Base-by-base conservation (phyloP, 2,329 filamentous ascomycete genomes). In the Diplocarpon rosae region DNA sequence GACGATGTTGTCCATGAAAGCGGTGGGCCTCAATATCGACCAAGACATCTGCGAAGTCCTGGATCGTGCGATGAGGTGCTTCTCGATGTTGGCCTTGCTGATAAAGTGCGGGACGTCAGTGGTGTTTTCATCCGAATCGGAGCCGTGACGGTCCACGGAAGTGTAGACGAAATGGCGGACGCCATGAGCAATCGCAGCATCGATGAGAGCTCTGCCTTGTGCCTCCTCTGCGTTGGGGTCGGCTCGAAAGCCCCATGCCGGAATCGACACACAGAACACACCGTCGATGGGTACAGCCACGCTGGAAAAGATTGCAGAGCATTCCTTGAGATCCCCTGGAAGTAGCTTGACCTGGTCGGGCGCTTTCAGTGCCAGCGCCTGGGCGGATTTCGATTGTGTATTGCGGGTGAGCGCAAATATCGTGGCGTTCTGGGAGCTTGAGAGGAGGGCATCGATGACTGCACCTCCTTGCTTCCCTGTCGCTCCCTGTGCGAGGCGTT, bases 111-210 rank as follows among this genome's bases (percentile, higher is more conserved):
- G 20, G 4, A 24, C 20, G 20, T 24, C 7, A 7, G 20, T 24
- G 20, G 20, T 7, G 20, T 3, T 24, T 7, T 3, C 20, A 24
- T 62, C 64, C 46, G 65, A 67, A 7, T 59, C 59, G 17, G 52
- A 34, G 34, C 73, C 72, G 34, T 72, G 71, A 39, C 75, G 71
- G 46, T 78, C 75, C n/a, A 76, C 71, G 38, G 69, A 73, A 2
- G 66, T 70, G 58, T 75, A 78, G 42, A 78, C 66, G 51, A 78
- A 76, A 53, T 72, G 68, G 43, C 67, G 63, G 37, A 77, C 70
- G 14, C 65, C 63, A 32, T 72, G 60, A 27, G 67, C 66, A 42
- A 76, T 52, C 2, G 71, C 65, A 14, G 67, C 71, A 41, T 75
- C 69, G 35, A 76, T 63, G 5, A 79, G 56, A 5, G 61, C 65